Evolutionary conservation across 495 filamentous ascomycete species (phyloP), one percentile per base, ranked within the genome.

Genomic region (Aspergillus sparsus): DNA sequence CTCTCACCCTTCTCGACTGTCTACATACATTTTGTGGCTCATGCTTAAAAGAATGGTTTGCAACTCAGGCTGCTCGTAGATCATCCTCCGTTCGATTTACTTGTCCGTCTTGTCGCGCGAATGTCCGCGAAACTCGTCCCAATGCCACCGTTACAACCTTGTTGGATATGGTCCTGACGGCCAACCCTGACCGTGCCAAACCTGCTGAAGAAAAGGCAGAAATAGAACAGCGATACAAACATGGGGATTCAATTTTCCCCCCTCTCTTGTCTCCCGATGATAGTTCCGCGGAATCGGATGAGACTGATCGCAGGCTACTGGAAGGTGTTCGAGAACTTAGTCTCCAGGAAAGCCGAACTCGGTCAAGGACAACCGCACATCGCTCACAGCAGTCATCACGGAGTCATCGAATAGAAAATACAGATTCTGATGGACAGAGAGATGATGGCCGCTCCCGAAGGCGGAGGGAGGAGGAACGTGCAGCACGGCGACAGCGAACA

Each of bases 1-100:
- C 94, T 16, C 85, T 98, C 60, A 97, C 93, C 34, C 89, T 97
- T 60, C 90, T 98, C 69, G 91, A 98, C 79, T 98, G 94, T 71
- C 86, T 98, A 1, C 94, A 98, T 77, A 96, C 93, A 39, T 98
- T 94, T 77, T 98, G 94, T 77, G 94, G 91, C 57, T 88, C 89
- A 33, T 98, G 94, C 69, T 71, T 97, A 60, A 96, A 95, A 75
- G 87, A 92, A 74, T 98, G 94, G 94, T 98, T 98, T 76, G 64
- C 72, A 11, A 84, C 73, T 57, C 85, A 88, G 64, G 80, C 78
- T 53, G 87, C 74, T 55, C 58, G 77, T 68, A 66, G 80, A 77
- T 18, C 53, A 32, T 73, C 80, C 2, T 63, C 80, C 0, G 75
- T 83, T 5, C 77, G 74, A 49, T 95, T 87, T 71, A 97, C 92